Conservation (phyloP, 2,329 filamentous ascomycete species). For the Aspergillus uvarum region DNA sequence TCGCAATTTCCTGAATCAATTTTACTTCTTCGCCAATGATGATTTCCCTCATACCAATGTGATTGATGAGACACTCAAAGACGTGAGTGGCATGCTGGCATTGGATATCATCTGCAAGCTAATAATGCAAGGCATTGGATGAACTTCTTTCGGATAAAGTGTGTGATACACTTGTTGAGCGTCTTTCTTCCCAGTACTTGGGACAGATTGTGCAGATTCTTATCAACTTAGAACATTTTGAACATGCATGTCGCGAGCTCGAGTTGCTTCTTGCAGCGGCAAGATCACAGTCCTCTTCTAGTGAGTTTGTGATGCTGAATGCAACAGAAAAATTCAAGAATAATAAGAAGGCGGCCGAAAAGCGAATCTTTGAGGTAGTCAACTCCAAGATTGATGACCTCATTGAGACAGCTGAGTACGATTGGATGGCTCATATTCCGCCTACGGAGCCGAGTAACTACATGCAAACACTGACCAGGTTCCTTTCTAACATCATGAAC, state of each 20-base stretch:
- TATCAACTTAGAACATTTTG: constrained; percentile 96
- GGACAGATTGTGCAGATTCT: constrained; percentile 98
- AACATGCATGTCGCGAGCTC: constrained; percentile 85
- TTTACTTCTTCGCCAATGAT: constrained; percentile 96
- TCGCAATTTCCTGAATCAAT: constrained; percentile 94
- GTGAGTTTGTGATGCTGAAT: constrained; percentile 73
- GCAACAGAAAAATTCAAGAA: constrained; percentile 84
- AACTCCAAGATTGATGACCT: constrained; percentile 99
- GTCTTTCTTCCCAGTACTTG: constrained; percentile 86
- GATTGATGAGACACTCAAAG: constrained; percentile 86
- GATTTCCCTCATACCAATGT: constrained; percentile 88
- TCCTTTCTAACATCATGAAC: constrained; percentile 94
- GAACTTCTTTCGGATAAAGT: constrained; percentile 91
- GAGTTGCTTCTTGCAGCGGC: constrained; percentile 83
- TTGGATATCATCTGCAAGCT: constrained; percentile 9
- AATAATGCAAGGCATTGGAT: constrained; percentile 69
- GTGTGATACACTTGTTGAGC: constrained; percentile 83
- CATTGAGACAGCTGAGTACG: constrained; percentile 94
- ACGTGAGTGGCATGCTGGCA: constrained; percentile 49
- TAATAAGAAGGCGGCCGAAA: constrained; percentile 94
- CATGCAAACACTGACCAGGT: constrained; percentile 90
- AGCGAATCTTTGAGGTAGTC: constrained; percentile 96
- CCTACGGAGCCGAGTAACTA: constrained; percentile 81
- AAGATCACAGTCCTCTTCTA: constrained; percentile 73
- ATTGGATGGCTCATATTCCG: constrained; percentile 69